Conservation (phyloP, 1,139 yeast species). For the Taiozyma sp. region DNA sequence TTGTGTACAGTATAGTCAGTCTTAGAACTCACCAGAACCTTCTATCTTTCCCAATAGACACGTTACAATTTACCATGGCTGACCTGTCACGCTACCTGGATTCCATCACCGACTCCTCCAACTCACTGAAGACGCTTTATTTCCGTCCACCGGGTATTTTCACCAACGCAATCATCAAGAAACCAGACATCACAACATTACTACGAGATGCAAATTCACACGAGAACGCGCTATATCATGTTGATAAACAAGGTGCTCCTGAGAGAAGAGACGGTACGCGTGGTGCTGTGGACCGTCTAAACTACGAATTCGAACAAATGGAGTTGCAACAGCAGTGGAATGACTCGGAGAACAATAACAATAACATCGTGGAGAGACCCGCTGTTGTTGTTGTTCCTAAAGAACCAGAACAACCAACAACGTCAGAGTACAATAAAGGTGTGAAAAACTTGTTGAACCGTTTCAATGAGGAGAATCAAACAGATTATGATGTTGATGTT, state of each 20-base stretch:
- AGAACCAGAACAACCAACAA: conserved; percentile 5
- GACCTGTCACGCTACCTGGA: conserved; percentile 1
- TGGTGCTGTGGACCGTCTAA: conserved; percentile 20
- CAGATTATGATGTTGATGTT: conserved; percentile 27
- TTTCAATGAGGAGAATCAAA: conserved; percentile 17
- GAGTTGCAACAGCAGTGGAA: conserved; percentile 15
- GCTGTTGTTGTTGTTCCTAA: conserved; percentile 18
- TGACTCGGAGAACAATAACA: conserved; percentile 2
- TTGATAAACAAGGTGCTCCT: conserved; percentile 24
- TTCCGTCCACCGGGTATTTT: conserved; percentile 55
- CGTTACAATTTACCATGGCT: background rate
- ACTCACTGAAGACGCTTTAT: conserved; percentile 31
- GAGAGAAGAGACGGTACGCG: conserved; percentile 22
- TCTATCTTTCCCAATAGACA: no score
- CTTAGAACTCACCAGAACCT: no score
- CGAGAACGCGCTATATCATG: conserved; percentile 45
- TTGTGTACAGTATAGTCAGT: no score
- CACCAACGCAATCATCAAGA: conserved; percentile 53
- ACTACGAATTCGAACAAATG: conserved; percentile 18
- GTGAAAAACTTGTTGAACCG: conserved; percentile 19
- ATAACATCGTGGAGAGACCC: conserved; percentile 9
- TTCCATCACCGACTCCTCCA: conserved; percentile 20
- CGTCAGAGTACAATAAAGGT: conserved; percentile 15
- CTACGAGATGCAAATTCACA: conserved; percentile 54
- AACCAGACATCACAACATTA: conserved; percentile 52